Base-by-base conservation (phyloP, 1,139 yeast genomes). In the Debaryomyces nepalensis region DNA sequence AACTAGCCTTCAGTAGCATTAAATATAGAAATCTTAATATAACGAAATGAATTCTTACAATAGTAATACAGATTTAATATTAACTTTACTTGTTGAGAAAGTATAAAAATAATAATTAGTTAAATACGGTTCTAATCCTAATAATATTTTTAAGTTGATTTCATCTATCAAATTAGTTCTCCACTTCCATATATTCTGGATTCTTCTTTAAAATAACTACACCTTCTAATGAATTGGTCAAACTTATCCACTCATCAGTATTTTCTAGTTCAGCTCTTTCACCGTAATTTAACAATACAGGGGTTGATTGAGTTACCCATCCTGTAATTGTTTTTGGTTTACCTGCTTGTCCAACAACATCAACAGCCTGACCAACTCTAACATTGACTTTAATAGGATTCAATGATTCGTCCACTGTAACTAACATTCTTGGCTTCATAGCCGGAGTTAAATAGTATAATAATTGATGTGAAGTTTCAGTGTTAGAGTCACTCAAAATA, bases 301-400 rank as follows among this genome's bases (percentile, higher is more conserved):
- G 99, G 0, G 99, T 93, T 5, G 95, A 87, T 61, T 95, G 99
- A 1, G 99, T 95, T 18, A 93, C 98, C 99, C 99, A 95, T 32
- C 99, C 99, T 4, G 99, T 95, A 39, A 95, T 95, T 19, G 97
- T 91, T 73, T 93, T 93, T 32, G 99, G 99, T 57, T 89, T 89
- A 71, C 99, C 99, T 0, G 98, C 99, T 66, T 91, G 98, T 26
- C 99, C 99, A 48, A 95, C 98, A 34, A 91, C 89, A 63, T 95
- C 99, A 35, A 95, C 99, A 4, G 99, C 98, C 70, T 93, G 97
- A 51, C 99, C 99, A 29, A 95, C 98, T 60, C 99, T 82, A 6
- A 93, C 99, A 55, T 90, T 93, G 9, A 93, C 98, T 73, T 93
- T 93, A 52, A 93, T 70, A 24, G 97, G 97, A 46, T 74, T 73